phyloP scores from a whole-genome alignment of 768 basidiomycete species.

The Suillus occidentalis region DNA sequence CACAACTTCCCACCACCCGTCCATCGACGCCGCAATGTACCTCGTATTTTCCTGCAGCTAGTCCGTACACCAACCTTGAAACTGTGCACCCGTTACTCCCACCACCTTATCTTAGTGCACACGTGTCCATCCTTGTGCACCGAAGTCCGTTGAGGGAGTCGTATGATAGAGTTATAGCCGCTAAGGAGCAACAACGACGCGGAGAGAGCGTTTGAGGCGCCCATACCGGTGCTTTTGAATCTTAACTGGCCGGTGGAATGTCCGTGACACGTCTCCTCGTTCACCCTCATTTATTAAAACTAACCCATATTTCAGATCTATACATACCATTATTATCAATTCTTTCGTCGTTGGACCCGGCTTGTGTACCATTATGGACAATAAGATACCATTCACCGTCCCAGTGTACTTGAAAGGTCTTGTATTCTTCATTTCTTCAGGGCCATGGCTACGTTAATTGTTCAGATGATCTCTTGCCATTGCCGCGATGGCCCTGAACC shows the following conservation, averaged over 20 bases:
- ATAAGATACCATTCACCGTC: background rate
- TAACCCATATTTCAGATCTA: constrained; percentile 17
- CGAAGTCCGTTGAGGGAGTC: constrained; percentile 69
- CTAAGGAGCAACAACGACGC: constrained; percentile 43
- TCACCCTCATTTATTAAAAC: background rate
- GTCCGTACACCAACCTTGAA: constrained; percentile 54
- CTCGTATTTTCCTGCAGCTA: constrained; percentile 64
- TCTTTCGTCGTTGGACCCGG: constrained; percentile 17
- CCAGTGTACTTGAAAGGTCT: background rate
- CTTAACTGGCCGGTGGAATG: constrained; percentile 1
- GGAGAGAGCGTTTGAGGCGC: constrained; percentile 7
- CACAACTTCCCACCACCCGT: constrained; percentile 47
- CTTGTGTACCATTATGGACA: background rate
- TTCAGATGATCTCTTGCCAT: background rate
- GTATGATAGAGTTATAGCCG: constrained; percentile 62
- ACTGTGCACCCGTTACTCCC: constrained; percentile 71
- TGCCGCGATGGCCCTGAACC: background rate
- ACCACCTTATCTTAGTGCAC: constrained; percentile 67
- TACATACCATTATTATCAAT: constrained; percentile 27
- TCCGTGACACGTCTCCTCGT: constrained; percentile 1
- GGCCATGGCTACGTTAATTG: background rate
- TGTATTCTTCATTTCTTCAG: background rate
- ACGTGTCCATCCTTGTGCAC: constrained; percentile 65
- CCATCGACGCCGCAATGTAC: constrained; percentile 45
- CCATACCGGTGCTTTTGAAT: background rate